Percentiles rank a stretch among this genome's conserved stretches.
These are phyloP conservation scores for Yarrowia sp. DNA, from an alignment of 805 yeast species.

Conservation along the genomic window DNA sequence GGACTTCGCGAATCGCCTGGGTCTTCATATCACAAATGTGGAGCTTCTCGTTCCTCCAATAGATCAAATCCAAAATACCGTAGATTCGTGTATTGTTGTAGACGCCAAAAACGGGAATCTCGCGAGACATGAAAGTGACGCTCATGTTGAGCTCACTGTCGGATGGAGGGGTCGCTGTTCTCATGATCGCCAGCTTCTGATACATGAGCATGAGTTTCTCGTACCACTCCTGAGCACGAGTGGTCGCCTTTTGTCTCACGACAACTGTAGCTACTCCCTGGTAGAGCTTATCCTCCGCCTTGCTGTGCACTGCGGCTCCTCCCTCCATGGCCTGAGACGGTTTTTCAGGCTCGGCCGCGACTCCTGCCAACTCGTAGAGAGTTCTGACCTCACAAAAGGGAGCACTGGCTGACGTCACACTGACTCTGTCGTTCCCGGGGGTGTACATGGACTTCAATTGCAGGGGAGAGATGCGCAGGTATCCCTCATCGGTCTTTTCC, in stretches of 20 bases:
- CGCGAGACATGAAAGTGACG: slow-evolving; percentile 17
- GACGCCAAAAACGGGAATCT: slow-evolving; percentile 26
- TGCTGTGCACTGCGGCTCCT: slow-evolving; percentile 18
- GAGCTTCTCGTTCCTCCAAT: slow-evolving; percentile 26
- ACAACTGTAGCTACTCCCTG: neutral
- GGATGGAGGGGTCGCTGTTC: neutral
- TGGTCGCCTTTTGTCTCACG: neutral
- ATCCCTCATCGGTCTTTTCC: slow-evolving; percentile 13
- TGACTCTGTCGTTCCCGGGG: slow-evolving; percentile 15
- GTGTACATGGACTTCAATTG: slow-evolving; percentile 12
- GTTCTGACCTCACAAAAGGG: slow-evolving; percentile 30
- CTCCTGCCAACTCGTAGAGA: slow-evolving; percentile 19
- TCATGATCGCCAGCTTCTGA: slow-evolving; percentile 11
- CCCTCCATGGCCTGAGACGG: slow-evolving; percentile 9
- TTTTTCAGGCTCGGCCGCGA: slow-evolving; percentile 1
- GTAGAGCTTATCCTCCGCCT: neutral
- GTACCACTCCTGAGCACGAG: slow-evolving; percentile 24
- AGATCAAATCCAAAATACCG: slow-evolving; percentile 33
- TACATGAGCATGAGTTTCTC: neutral
- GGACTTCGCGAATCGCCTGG: neutral
- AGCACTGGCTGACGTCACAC: slow-evolving; percentile 29
- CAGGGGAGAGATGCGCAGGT: slow-evolving; percentile 18
- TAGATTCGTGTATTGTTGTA: slow-evolving; percentile 20
- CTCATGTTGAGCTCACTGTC: neutral
- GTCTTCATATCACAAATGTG: slow-evolving; percentile 36